Evolutionary conservation across 129 eudicot species (phyloP), one percentile per base, ranked within the genome.

Genomic region (Artemisia annua): DNA sequence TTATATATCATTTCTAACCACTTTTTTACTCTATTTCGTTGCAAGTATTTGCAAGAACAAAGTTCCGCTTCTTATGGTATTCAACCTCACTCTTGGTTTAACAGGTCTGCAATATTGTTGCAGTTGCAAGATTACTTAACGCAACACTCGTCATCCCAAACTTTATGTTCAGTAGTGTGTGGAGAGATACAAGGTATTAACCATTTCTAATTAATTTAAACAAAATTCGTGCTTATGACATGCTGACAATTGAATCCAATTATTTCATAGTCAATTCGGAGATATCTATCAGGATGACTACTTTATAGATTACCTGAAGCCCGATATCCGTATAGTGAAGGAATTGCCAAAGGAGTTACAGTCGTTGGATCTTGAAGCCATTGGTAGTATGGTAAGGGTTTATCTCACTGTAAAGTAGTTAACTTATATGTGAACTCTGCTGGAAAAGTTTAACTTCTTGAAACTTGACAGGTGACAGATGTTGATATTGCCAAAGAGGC

Each of bases 281-380:
- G 99, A 95, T 83, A 88, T 95, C 78, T 95, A 95, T 83, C 97
- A 95, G 80, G 97, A 91, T 87, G 97, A 95, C 73, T 83, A 90
- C 81, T 95, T 95, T 70, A 95, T 95, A 68, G 74, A 83, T 83
- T 90, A 88, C 88, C 49, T 95, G 85, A 88, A 83, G 70, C 97
- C 97, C 46, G 99, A 95, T 85, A 87, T 95, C 51, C 89, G 74
- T 64, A 77, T 95, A 81, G 94, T 95, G 74, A 95, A 87, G 87
- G 97, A 86, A 82, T 95, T 95, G 66, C 99, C 99, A 0, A 64
- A 77, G 72, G 91, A 90, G 57, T 83, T 95, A 70, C 89, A 62
- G 75, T 88, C 97, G 11, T 66, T 95, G 71, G 91, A 95, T 75
- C 80, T 95, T 67, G 97, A 95, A 75, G 99, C 97, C 46, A 85